Conservation (phyloP, 257 asterid species). For the Nicotiana noctiflora region DNA sequence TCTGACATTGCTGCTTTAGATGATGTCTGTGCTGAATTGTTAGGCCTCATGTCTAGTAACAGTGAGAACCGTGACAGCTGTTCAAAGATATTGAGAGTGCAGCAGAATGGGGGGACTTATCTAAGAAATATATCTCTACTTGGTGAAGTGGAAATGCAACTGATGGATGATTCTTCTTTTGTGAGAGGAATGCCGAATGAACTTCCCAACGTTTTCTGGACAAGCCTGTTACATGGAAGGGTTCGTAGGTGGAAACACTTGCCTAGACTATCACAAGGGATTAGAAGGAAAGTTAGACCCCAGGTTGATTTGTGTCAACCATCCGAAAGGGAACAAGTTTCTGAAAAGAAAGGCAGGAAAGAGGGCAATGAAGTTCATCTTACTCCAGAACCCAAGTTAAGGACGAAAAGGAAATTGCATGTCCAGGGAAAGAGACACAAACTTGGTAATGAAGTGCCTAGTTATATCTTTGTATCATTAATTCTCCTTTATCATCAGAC, state of each 20-base stretch:
- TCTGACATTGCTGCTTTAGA: conserved; percentile 30
- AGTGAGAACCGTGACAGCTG: conserved; percentile 1
- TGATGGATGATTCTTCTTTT: conserved; percentile 19
- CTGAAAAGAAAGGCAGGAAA: conserved; percentile 20
- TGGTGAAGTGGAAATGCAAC: conserved; percentile 41
- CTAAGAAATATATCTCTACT: conserved; percentile 23
- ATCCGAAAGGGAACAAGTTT: conserved; percentile 4
- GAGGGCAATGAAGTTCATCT: conserved; percentile 11
- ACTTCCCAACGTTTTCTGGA: conserved; percentile 43
- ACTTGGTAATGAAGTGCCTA: conserved; percentile 17
- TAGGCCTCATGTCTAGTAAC: conserved; percentile 29
- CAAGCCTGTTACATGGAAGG: conserved; percentile 34
- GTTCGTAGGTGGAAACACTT: conserved; percentile 41
- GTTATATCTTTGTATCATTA: not conserved
- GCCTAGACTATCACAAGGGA: conserved; percentile 22
- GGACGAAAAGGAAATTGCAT: conserved; percentile 9
- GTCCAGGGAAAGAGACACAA: conserved; percentile 1
- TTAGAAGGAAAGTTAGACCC: conserved; percentile 19
- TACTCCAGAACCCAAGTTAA: not conserved
- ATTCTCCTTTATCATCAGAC: not conserved
- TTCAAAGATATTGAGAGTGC: conserved; percentile 24
- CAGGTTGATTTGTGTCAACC: conserved; percentile 8
- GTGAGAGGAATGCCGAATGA: conserved; percentile 24
- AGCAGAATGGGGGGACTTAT: conserved; percentile 33
- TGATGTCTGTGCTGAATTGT: conserved; percentile 43